phyloP scores from a whole-genome alignment of 768 basidiomycete species.

The Udeniomyces megalosporus region DNA sequence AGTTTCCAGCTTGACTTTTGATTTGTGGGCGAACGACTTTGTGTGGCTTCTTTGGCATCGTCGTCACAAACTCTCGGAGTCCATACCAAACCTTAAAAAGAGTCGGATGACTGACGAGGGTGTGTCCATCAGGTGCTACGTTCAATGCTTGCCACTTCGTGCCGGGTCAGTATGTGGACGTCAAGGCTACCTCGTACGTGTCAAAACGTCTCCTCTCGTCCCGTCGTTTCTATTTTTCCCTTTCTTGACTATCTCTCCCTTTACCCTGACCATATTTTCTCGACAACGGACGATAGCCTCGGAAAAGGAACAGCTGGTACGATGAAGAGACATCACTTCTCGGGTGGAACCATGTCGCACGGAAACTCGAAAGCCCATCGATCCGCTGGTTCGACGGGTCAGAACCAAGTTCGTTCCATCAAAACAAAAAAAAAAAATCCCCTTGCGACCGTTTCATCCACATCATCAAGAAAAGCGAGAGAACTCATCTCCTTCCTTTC shows the following conservation, averaged over 20 bases:
- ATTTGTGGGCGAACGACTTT: too few relatives aligned
- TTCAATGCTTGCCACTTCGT: slow-evolving; percentile 88
- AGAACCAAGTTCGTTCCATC: slow-evolving; percentile 56
- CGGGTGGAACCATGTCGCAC: slow-evolving; percentile 79
- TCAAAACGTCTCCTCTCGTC: neutral
- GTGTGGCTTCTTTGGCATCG: neutral
- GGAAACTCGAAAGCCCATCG: slow-evolving; percentile 93
- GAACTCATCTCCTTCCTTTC: neutral
- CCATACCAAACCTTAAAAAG: too few relatives aligned
- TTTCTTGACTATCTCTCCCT: neutral
- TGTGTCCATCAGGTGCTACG: slow-evolving; percentile 78
- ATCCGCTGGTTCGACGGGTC: slow-evolving; percentile 80
- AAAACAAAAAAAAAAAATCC: too few relatives aligned
- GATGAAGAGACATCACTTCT: slow-evolving; percentile 93
- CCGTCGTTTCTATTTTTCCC: neutral
- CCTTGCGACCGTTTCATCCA: too few relatives aligned
- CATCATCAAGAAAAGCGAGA: too few relatives aligned
- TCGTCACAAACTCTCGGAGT: too few relatives aligned
- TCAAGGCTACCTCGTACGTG: slow-evolving; percentile 73
- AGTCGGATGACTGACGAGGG: too few relatives aligned
- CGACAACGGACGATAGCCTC: slow-evolving; percentile 40
- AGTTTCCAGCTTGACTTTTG: slow-evolving; percentile 24
- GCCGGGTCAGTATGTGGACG: slow-evolving; percentile 89
- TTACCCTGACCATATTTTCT: neutral
- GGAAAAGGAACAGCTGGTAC: slow-evolving; percentile 94